A percentile compares a stretch with the other conserved stretches of the same genome.
Evolutionary conservation across 495 filamentous ascomycete species (phyloP).

Genomic region (Tuber calosporum): DNA sequence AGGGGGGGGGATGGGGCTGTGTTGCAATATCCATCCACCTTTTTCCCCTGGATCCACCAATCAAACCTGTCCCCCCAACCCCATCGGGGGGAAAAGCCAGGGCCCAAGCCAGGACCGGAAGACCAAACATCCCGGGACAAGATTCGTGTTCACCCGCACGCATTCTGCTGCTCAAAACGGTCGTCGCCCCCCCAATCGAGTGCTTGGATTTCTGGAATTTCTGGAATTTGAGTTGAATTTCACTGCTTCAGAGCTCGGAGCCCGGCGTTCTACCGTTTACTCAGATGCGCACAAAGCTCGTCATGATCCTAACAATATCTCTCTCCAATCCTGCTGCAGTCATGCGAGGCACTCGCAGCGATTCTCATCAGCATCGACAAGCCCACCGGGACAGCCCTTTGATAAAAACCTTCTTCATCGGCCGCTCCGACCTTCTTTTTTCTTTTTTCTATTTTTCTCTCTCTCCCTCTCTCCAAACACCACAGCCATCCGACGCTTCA

Average conservation of each 20-base stretch:
- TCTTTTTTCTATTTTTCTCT: background rate
- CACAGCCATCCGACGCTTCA: background rate
- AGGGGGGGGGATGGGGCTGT: background rate
- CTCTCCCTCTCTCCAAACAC: background rate
- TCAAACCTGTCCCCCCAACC: background rate
- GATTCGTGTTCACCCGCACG: constrained; percentile 38
- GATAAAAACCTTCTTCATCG: background rate
- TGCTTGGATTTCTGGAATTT: constrained; percentile 16
- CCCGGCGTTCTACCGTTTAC: constrained; percentile 11
- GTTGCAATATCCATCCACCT: constrained; percentile 2
- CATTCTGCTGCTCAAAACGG: constrained; percentile 35
- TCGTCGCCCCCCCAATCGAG: constrained; percentile 7
- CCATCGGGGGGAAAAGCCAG: background rate
- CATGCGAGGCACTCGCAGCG: background rate
- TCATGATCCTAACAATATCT: constrained; percentile 7
- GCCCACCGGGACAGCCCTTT: background rate
- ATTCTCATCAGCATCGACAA: constrained; percentile 12
- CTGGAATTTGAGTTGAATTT: constrained; percentile 25
- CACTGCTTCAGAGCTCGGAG: constrained; percentile 1
- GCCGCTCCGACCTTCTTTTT: background rate
- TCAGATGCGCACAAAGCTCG: constrained; percentile 2
- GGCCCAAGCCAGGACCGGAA: background rate
- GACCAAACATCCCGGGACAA: constrained; percentile 25
- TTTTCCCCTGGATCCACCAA: background rate
- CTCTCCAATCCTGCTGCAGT: background rate